Percentiles rank a stretch among this genome's conserved stretches.
Conservation (phyloP, 2,329 filamentous ascomycete species). For the Cadophora malorum region DNA sequence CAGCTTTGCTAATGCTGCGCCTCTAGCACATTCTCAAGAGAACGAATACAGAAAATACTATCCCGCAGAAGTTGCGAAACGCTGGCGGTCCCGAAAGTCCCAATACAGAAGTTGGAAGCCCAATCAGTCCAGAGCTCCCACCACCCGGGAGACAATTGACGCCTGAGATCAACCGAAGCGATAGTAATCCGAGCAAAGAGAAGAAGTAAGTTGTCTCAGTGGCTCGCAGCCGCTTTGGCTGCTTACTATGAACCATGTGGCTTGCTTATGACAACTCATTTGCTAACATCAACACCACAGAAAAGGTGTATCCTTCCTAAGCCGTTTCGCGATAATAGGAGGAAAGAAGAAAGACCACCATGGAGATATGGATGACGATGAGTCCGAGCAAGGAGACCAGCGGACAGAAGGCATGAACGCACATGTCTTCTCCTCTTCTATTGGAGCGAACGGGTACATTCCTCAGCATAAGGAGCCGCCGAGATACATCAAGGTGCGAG, state of each 20-base stretch:
- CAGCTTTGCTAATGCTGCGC: conserved; percentile 34
- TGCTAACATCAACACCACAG: conserved; percentile 51
- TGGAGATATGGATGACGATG: conserved; percentile 62
- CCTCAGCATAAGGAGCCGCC: conserved; percentile 89
- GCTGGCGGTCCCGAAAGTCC: conserved; percentile 60
- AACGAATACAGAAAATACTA: conserved; percentile 67
- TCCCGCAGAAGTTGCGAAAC: conserved; percentile 57
- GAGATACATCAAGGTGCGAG: conserved; percentile 85
- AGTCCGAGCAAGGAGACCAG: conserved; percentile 71
- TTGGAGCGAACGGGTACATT: conserved; percentile 75
- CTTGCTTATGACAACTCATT: conserved; percentile 32
- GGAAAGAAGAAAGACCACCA: conserved; percentile 72
- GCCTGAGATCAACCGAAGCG: conserved; percentile 41
- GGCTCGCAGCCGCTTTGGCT: conserved; percentile 21
- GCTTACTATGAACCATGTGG: conserved; percentile 33
- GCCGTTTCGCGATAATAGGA: conserved; percentile 76
- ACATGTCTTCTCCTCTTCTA: conserved; percentile 78
- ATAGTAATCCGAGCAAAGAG: conserved; percentile 55
- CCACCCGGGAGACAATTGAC: conserved; percentile 47
- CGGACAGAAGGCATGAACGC: conserved; percentile 84
- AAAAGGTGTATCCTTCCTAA: conserved; percentile 90
- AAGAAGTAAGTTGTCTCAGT: conserved; percentile 63
- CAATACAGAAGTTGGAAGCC: conserved; percentile 35
- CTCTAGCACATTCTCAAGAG: conserved; percentile 65
- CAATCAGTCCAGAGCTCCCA: conserved; percentile 38